These are phyloP conservation scores for Pyrus hybrid DNA, from an alignment of 331 rosid genomes.

Conservation along the genomic window DNA sequence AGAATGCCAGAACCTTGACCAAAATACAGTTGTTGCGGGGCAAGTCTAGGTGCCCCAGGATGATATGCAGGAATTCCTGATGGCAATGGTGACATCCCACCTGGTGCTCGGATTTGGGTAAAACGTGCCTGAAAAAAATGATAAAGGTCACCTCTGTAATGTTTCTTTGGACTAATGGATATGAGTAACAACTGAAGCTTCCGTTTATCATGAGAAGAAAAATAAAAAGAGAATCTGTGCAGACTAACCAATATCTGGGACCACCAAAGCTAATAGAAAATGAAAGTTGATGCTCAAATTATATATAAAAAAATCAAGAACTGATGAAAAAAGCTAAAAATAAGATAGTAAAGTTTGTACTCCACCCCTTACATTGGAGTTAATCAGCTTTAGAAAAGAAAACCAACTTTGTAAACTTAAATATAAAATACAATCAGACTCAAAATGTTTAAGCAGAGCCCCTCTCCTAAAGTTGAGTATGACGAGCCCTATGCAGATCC, in stretches of 20 bases:
- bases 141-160: not conserved
- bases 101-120: conserved; percentile 51
- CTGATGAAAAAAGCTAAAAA: not conserved
- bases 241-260: no score
- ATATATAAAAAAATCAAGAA: no score
- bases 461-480: not conserved
- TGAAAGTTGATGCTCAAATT: no score
- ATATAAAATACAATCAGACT: not conserved
- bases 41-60: conserved; percentile 64
- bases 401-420: not conserved
- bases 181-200: not conserved
- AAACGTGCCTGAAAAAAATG: conserved; percentile 48
- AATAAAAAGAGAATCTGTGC: no score
- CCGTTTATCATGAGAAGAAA: not conserved
- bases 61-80: conserved; percentile 60
- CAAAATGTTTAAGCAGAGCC: not conserved
- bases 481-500: not conserved
- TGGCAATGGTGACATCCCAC: conserved; percentile 46
- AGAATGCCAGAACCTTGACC: conserved; percentile 72
- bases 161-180: not conserved
- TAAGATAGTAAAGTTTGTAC: not conserved
- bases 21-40: conserved; percentile 64
- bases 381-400: not conserved
- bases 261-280: not conserved
- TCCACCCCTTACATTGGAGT: not conserved